Evolutionary conservation across 352 stramenopile species (phyloP), one percentile per base, ranked within the genome.

Genomic region (Pythium folliculosum): DNA sequence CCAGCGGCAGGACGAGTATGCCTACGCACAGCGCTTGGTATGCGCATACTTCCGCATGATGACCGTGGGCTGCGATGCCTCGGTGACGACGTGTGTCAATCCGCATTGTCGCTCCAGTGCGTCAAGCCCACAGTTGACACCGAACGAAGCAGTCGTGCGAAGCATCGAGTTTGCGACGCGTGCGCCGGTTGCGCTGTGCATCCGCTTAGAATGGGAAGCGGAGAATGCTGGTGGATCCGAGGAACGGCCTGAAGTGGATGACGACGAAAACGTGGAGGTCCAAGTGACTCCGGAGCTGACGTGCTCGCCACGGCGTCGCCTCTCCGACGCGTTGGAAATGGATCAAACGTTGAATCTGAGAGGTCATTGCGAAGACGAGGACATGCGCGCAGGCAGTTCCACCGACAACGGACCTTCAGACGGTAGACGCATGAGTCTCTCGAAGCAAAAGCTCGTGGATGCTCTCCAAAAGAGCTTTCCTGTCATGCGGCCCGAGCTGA

Each of bases 391-490:
- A 21, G 27, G 30, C 25, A 35, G 69, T 21, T 17, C 71, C 30
- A 45, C 35, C 19, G 49, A 56, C 16, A 48, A 23, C 5, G 13
- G 5, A 1, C 14, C 30, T 17, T 21, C 9, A 9, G 35, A 61
- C 9, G 44, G 68, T 49, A 55, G 78, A 45, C 72, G 60, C 45
- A 59, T 80, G 25, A 90, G 82, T 77, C 74, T 82, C 38, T 78
- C 75, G 21, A 92, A 92, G 70, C 71, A 90, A 56, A 90, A 88
- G 64, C 73, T 92, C 19, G 70, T 91, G 23, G 73, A 88, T 30
- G 84, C 84, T 5, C 76, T 92, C 45, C 77, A 71, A 44, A 70
- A 77, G 40, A 84, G 76, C 64, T 84, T 81, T 37, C 77, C 76
- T 3, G 37, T 43, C 9, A 67, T 60, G 43, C n/a, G 32, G 40